phyloP scores from a whole-genome alignment of 495 filamentous ascomycete genomes.

The Cryomyces minteri region DNA sequence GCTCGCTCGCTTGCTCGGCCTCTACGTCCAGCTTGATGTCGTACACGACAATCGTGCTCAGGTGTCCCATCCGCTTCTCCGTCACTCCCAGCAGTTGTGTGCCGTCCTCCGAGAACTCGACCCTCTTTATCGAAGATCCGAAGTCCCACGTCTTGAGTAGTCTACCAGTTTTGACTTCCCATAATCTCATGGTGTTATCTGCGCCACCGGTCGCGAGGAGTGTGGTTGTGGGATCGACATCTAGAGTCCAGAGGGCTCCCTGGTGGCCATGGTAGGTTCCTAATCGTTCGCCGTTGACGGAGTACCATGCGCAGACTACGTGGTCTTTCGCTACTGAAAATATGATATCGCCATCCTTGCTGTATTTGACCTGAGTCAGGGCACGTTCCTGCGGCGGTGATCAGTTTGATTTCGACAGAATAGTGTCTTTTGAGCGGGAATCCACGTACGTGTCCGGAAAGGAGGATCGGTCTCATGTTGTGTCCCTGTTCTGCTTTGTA shows the following conservation, averaged over 20 bases:
- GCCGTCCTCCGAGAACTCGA: conserved; percentile 90
- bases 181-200: conserved; percentile 94
- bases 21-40: conserved; percentile 66
- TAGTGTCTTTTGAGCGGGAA: neutral
- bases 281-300: conserved; percentile 35
- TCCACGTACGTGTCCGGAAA: conserved; percentile 69
- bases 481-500: no score
- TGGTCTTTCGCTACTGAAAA: conserved; percentile 98
- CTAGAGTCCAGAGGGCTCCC: conserved; percentile 96
- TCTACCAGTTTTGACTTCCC: conserved; percentile 88
- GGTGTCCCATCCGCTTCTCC: conserved; percentile 90
- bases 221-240: conserved; percentile 85
- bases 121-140: conserved; percentile 84
- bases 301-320: conserved; percentile 85
- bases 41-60: conserved; percentile 82
- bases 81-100: conserved; percentile 78
- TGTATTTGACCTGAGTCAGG: conserved; percentile 97
- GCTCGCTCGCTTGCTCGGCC: conserved; percentile 70
- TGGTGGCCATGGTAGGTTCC: conserved; percentile 94
- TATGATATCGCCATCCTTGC: conserved; percentile 88
- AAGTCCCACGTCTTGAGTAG: conserved; percentile 95
- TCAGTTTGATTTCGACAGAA: conserved; percentile 8
- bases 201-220: conserved; percentile 88
- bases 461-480: conserved; percentile 80
- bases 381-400: conserved; percentile 54